Evolutionary conservation across 2,329 filamentous ascomycete genomes (phyloP), one percentile per base, ranked within the genome.

Genomic region (Penicillium sp.): DNA sequence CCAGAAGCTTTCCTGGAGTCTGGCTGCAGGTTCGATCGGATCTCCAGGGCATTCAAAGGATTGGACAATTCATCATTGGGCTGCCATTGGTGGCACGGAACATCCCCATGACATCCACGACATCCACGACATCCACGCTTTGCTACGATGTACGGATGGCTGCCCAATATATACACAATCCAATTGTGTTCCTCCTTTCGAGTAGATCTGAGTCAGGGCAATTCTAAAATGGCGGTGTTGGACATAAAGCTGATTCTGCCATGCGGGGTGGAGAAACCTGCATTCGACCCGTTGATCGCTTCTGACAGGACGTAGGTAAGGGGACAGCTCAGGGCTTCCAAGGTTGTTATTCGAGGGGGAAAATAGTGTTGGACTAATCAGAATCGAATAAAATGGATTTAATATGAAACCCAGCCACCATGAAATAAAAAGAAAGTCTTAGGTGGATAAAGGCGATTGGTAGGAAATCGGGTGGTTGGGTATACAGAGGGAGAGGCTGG

Each of bases 381-480:
- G 6, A 43, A 35, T 25, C 2, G 6, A 27, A 7, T 13, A 21
- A 25, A 39, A 23, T 17, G 2, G 1, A 29, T 48, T 52, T n/a
- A 56, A 58, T 59, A 8, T 61, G 57, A 65, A 63, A 61, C 62
- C 60, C 64, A 66, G 61, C 66, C 63, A 57, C 60, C 55, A 41
- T 15, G 13, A 33, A 49, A 51, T 25, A 47, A 36, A 49, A 49
- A 21, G 15, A 59, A 45, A 19, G 21, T 39, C 10, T 33, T 35
- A 12, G 47, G 35, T 45, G 23, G 21, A 23, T 48, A 44, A 49
- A 42, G 49, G 50, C 50, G 59, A 59, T 58, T 66, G 60, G 58
- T 61, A 67, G 58, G 54, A 73, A 74, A 69, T 71, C 53, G 64
- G 71, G 71, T 72, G 70, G 71, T 71, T 73, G 70, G 71, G 70